A percentile compares a stretch with the other conserved stretches of the same genome.
Conservation (phyloP, 176 grass and related monocot genomes). For the Triticum turgidum region DNA sequence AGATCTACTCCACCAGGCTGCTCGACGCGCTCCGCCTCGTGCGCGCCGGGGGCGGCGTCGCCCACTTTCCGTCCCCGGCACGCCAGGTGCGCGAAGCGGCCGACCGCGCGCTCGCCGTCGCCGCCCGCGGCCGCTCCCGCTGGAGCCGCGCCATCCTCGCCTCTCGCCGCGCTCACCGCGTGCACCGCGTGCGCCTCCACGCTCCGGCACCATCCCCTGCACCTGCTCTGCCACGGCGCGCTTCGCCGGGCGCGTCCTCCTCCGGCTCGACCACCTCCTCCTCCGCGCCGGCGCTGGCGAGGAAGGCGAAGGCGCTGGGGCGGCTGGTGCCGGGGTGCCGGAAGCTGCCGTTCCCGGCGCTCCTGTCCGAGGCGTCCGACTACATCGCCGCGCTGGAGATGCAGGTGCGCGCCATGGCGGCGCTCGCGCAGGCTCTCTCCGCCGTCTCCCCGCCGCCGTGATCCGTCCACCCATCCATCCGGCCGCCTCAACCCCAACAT, state of each 20-base stretch:
- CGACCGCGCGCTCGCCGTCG: conserved; percentile 62
- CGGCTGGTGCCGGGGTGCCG: conserved; percentile 77
- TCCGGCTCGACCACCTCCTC: not conserved
- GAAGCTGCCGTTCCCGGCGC: conserved; percentile 59
- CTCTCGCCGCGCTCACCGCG: conserved; percentile 12
- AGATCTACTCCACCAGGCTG: conserved; percentile 74
- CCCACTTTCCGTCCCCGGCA: not conserved
- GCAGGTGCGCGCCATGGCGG: conserved; percentile 83
- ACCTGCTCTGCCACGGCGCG: not conserved
- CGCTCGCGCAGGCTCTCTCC: conserved; percentile 55
- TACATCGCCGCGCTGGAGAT: conserved; percentile 91
- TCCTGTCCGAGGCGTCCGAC: conserved; percentile 72
- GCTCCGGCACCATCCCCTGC: not conserved
- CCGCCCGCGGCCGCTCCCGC: conserved; percentile 52
- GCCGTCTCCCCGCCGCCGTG: not conserved
- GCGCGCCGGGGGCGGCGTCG: not conserved
- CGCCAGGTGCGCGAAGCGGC: conserved; percentile 61
- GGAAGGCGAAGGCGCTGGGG: conserved; percentile 52
- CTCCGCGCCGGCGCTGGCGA: conserved; percentile 14
- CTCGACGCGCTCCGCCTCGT: conserved; percentile 65
- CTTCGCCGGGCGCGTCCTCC: not conserved
- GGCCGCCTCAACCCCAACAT: not conserved
- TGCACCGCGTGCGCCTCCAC: conserved; percentile 11
- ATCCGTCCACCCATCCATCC: not conserved
- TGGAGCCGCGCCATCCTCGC: conserved; percentile 87